These are phyloP conservation scores for Craterostigma plantagineum DNA, from an alignment of 257 asterid genomes.

Conservation along the genomic window DNA sequence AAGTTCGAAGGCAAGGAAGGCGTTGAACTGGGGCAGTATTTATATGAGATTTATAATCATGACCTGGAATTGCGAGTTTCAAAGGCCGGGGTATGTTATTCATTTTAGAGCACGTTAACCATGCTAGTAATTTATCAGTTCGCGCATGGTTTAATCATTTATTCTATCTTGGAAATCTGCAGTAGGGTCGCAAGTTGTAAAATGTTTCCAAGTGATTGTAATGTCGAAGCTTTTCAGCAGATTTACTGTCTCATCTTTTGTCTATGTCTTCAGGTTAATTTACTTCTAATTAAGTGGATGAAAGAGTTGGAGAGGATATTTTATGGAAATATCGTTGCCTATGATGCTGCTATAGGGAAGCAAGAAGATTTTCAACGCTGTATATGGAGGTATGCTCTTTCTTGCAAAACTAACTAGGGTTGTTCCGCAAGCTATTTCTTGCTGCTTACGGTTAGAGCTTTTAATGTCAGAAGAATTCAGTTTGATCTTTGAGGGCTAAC, in stretches of 20 bases:
- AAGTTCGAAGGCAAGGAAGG: slow-evolving; percentile 90
- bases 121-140: too few relatives aligned
- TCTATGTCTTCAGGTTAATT: slow-evolving; percentile 54
- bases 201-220: background rate
- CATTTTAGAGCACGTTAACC: slow-evolving; percentile 3
- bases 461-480: too few relatives aligned
- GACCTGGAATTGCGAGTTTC: slow-evolving; percentile 88
- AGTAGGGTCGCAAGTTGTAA: too few relatives aligned
- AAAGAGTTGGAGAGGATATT: slow-evolving; percentile 88
- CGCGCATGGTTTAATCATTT: too few relatives aligned
- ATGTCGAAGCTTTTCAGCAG: slow-evolving; percentile 5
- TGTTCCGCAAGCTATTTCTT: too few relatives aligned
- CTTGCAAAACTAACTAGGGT: background rate
- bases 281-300: slow-evolving; percentile 77
- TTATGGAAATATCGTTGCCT: slow-evolving; percentile 81
- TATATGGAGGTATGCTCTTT: slow-evolving; percentile 62
- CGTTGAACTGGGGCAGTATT: slow-evolving; percentile 76
- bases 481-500: too few relatives aligned
- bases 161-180: too few relatives aligned
- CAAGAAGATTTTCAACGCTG: slow-evolving; percentile 64
- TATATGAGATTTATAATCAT: slow-evolving; percentile 77
- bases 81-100: slow-evolving; percentile 81
- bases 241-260: slow-evolving; percentile 7
- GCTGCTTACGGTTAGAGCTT: too few relatives aligned
- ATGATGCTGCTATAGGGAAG: slow-evolving; percentile 79